phyloP scores from a whole-genome alignment of 345 rosid species.

The Ceriops tagal region DNA sequence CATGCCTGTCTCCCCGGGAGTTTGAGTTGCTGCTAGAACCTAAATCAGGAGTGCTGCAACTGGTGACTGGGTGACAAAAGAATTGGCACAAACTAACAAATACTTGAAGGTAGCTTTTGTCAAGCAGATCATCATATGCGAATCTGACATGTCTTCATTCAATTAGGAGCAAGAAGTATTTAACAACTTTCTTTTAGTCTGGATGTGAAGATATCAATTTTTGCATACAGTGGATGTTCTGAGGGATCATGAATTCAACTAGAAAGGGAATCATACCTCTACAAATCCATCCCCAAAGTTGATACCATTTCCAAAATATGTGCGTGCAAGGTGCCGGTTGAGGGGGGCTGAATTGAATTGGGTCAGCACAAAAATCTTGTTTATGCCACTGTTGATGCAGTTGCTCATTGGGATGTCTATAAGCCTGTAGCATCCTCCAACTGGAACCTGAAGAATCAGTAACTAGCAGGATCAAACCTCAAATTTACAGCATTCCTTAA shows the following conservation, averaged over 20 bases:
- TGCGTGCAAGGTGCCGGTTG: conserved; percentile 83
- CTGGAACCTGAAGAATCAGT: conserved; percentile 60
- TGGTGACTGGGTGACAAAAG: neutral
- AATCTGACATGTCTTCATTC: too few species aligned
- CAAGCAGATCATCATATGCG: too few species aligned
- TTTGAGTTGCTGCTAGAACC: conserved; percentile 98
- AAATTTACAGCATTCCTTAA: neutral
- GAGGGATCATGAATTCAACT: neutral
- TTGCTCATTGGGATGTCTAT: conserved; percentile 98
- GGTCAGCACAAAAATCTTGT: conserved; percentile 89
- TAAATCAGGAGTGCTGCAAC: conserved; percentile 21
- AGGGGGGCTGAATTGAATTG: conserved; percentile 97
- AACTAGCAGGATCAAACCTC: conserved; percentile 3
- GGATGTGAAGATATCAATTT: neutral
- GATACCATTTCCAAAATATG: conserved; percentile 84
- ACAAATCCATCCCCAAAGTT: conserved; percentile 96
- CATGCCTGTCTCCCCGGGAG: conserved; percentile 86
- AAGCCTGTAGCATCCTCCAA: conserved; percentile 92
- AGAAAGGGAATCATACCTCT: conserved; percentile 50
- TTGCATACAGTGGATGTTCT: neutral
- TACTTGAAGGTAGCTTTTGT: too few species aligned
- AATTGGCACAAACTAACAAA: neutral
- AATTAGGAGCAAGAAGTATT: too few species aligned
- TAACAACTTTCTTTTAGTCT: neutral
- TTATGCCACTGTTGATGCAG: conserved; percentile 87